phyloP scores from a whole-genome alignment of 2,329 filamentous ascomycete species.

The Hypomyces rosellus region DNA sequence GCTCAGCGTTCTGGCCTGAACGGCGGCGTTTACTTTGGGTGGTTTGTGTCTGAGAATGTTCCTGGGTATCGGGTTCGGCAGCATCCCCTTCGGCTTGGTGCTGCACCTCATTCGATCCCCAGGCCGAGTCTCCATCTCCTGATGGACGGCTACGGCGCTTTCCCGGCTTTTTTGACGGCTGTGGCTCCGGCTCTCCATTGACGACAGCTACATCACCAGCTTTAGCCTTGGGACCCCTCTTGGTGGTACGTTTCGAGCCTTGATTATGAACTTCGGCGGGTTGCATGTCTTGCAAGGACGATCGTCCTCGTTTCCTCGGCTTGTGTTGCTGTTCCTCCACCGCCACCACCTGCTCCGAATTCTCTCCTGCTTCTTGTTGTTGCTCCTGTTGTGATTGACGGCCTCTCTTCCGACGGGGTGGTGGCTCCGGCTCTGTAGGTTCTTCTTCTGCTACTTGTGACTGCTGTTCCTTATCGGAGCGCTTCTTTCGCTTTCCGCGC shows the following conservation, averaged over 20 bases:
- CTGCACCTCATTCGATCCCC: not conserved
- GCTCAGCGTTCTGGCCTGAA: conserved; percentile 12
- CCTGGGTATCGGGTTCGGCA: not conserved
- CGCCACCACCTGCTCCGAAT: not conserved
- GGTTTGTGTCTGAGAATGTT: not conserved
- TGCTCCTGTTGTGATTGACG: conserved; percentile 16
- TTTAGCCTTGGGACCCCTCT: not conserved
- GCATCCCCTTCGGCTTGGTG: not conserved
- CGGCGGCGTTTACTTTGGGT: conserved; percentile 11
- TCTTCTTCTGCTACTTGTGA: conserved; percentile 14
- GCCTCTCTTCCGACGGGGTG: conserved; percentile 12
- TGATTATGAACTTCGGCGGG: conserved; percentile 8
- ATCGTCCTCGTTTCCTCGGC: conserved; percentile 18
- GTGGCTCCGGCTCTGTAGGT: conserved; percentile 7
- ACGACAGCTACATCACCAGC: too few relatives aligned
- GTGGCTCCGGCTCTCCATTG: too few relatives aligned
- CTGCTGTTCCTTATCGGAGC: conserved; percentile 14
- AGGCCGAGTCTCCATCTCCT: not conserved
- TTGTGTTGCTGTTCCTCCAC: not conserved
- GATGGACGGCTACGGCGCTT: conserved; percentile 6
- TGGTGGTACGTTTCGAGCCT: not conserved
- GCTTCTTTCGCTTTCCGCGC: conserved; percentile 12
- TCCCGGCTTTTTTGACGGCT: not conserved
- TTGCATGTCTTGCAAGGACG: conserved; percentile 12
- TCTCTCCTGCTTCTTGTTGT: conserved; percentile 6